Conservation (phyloP, 257 asterid species). For the Plantago elongata region DNA sequence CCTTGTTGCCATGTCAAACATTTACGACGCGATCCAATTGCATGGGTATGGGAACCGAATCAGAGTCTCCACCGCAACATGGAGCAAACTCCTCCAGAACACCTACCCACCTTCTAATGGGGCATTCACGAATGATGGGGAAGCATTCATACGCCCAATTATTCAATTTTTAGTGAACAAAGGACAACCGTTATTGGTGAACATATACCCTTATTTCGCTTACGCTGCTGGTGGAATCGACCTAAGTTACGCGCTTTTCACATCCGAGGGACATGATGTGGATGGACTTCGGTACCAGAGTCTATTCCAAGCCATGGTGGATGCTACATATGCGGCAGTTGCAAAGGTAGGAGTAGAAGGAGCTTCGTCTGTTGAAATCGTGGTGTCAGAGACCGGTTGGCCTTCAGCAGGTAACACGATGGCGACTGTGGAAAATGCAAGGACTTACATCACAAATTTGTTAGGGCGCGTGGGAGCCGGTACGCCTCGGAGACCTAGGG, state of each 20-base stretch:
- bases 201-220: slow-evolving; percentile 33
- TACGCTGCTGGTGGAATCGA: slow-evolving; percentile 13
- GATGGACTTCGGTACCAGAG: slow-evolving; percentile 27
- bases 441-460: slow-evolving; percentile 13
- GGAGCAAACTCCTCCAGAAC: slow-evolving; percentile 18
- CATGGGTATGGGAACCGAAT: slow-evolving; percentile 26
- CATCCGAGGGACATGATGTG: slow-evolving; percentile 16
- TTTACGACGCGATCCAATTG: slow-evolving; percentile 19
- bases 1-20: slow-evolving; percentile 28
- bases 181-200: slow-evolving; percentile 23
- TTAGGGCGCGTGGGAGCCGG: slow-evolving; percentile 8
- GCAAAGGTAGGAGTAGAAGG: slow-evolving; percentile 12
- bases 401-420: neutral
- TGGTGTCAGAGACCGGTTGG: slow-evolving; percentile 17
- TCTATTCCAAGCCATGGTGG: slow-evolving; percentile 20
- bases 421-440: slow-evolving; percentile 6
- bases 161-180: slow-evolving; percentile 14
- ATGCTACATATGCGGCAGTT: slow-evolving; percentile 2
- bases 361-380: neutral
- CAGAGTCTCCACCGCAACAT: slow-evolving; percentile 26
- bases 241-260: slow-evolving; percentile 24
- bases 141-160: slow-evolving; percentile 14
- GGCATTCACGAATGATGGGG: slow-evolving; percentile 18
- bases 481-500: slow-evolving; percentile 12
- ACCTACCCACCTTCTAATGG: slow-evolving; percentile 32